phyloP scores from a whole-genome alignment of 345 rosid species.

The Eucalyptus pauciflora region DNA sequence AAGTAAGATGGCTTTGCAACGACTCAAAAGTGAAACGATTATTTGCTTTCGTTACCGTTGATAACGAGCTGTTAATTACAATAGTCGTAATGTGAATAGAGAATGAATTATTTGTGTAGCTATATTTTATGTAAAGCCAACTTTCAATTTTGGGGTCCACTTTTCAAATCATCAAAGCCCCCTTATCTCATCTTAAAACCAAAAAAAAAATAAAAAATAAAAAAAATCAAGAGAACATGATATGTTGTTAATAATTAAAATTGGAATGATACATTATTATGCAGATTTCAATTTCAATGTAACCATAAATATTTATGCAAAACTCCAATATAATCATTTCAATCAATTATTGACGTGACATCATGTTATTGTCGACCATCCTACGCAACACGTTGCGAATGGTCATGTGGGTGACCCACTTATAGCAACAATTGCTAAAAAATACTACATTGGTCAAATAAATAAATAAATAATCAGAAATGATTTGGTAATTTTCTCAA shows the following conservation, averaged over 20 bases:
- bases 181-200: neutral
- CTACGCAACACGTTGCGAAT: fast-evolving
- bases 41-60: neutral
- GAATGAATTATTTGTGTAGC: neutral
- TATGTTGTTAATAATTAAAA: neutral
- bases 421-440: too few relatives aligned
- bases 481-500: neutral
- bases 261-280: neutral
- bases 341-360: neutral
- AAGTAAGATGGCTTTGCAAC: neutral
- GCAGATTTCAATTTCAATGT: neutral
- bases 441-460: neutral
- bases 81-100: fast-evolving
- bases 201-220: too few relatives aligned
- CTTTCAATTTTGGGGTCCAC: neutral
- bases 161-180: neutral
- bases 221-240: neutral
- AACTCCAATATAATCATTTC: fast-evolving
- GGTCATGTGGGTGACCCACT: too few relatives aligned
- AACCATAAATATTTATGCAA: fast-evolving
- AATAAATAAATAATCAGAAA: fast-evolving
- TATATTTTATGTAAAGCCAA: neutral
- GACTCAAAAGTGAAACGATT: neutral
- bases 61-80: neutral
- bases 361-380: fast-evolving